Evolutionary conservation across 2,329 filamentous ascomycete genomes (phyloP), one percentile per base, ranked within the genome.

Genomic region (Cladophialophora chaetospira): DNA sequence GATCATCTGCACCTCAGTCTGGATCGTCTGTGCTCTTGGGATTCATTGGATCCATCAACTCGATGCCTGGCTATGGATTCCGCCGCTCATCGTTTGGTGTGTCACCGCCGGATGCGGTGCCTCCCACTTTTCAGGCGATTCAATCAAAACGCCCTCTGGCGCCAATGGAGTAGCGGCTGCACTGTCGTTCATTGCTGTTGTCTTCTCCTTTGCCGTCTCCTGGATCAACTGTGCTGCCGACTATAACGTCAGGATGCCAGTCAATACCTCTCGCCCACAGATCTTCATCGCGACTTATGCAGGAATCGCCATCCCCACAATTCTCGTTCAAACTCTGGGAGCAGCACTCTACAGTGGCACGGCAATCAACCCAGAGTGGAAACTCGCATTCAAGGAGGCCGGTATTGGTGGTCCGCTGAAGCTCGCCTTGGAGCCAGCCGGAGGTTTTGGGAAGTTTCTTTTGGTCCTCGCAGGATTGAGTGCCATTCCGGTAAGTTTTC

Each of bases 21-120:
- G 69, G 70, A 66, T 73, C 15, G 68, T 74, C 31, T 74, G 71
- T 46, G 65, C 65, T 1, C 60, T 74, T 5, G 71, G 72, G 2
- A 72, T 73, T 17, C 71, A 60, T 6, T 73, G 70, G 71, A 74
- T 74, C 23, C 72, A 75, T 63, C 64, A 65, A 5, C 60, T 74
- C 4, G 71, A 73, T 43, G 66, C 68, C 1, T 69, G 69, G 40
- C 62, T 71, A 11, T 73, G 71, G 72, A 71, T 74, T 19, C 69
- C 69, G 10, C 70, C 70, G 5, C 65, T 72, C 40, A 61, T 73
- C 38, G 69, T 72, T 10, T 73, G 70, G 70, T 72, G 70, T 50
- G 69, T 73, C n/a, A 68, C 69, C 21, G 71, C 71, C 19, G 70
- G 70, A 0, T 71, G 69, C 5, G 70, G 71, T n/a, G 67, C 70